A percentile compares a stretch with the other conserved stretches of the same genome.
phyloP scores from a whole-genome alignment of 2,329 filamentous ascomycete species.

The Microthyrium microscopicum region DNA sequence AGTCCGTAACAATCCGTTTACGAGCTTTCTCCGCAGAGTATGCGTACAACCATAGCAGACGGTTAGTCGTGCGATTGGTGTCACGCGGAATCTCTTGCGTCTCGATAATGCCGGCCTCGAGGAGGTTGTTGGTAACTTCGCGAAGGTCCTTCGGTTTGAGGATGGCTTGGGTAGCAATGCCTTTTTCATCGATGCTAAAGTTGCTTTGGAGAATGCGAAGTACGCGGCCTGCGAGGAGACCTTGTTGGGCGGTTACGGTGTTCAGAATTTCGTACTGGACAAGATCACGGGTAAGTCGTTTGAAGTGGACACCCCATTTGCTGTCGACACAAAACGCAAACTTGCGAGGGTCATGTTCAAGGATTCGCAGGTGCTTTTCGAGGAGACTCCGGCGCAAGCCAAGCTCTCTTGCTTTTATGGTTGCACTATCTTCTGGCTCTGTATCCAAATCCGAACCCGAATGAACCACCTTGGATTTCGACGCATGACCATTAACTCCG shows the following conservation, averaged over 20 bases:
- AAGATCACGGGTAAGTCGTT: conserved; percentile 51
- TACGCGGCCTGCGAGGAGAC: conserved; percentile 62
- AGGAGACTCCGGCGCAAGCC: conserved; percentile 21
- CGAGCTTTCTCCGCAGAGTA: conserved; percentile 63
- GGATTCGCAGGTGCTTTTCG: conserved; percentile 55
- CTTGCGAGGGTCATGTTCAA: conserved; percentile 50
- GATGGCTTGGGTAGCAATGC: conserved; percentile 61
- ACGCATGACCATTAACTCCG: too few relatives aligned
- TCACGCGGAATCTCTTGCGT: conserved; percentile 91
- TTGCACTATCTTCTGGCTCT: too few relatives aligned
- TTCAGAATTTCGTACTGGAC: conserved; percentile 67
- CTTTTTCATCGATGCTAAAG: conserved; percentile 90
- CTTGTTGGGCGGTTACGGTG: conserved; percentile 62
- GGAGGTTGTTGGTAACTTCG: conserved; percentile 68
- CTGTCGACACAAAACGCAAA: conserved; percentile 57
- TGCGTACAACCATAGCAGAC: conserved; percentile 84
- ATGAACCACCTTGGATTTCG: conserved; percentile 23
- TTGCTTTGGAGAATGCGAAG: conserved; percentile 70
- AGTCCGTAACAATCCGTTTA: conserved; percentile 56
- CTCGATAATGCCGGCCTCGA: conserved; percentile 72
- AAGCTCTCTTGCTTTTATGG: too few relatives aligned
- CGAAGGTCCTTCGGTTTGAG: conserved; percentile 77
- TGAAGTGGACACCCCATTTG: conserved; percentile 74
- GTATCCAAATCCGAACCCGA: conserved; percentile 23
- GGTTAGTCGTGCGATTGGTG: conserved; percentile 59